Conservation (phyloP, 768 basidiomycete genomes). For the Cubamyces sp. region DNA sequence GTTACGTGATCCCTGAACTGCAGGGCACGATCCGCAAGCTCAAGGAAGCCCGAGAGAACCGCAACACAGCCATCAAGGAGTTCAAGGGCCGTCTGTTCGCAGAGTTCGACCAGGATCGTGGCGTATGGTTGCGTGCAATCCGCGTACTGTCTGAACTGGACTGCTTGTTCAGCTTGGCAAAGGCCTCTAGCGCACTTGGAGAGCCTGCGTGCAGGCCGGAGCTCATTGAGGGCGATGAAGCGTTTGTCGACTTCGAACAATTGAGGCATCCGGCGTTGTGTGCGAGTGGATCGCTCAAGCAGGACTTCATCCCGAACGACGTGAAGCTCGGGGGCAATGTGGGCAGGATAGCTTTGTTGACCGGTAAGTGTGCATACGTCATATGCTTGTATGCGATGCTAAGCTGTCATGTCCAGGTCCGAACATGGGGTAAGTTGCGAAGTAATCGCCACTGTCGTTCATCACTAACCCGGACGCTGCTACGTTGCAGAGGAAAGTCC, state of each 20-base stretch:
- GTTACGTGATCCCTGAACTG: constrained; percentile 80
- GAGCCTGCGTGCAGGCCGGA: constrained; percentile 94
- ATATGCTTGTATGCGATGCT: not conserved
- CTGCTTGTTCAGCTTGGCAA: constrained; percentile 90
- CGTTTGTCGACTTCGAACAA: constrained; percentile 86
- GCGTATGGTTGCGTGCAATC: constrained; percentile 81
- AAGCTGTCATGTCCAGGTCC: constrained; percentile 53
- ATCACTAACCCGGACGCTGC: not conserved
- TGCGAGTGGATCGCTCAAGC: constrained; percentile 57
- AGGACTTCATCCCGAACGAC: constrained; percentile 91
- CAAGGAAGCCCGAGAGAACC: constrained; percentile 93
- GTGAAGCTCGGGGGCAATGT: constrained; percentile 80
- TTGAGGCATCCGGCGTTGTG: constrained; percentile 88
- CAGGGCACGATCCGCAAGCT: constrained; percentile 73
- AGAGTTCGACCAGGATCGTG: constrained; percentile 83
- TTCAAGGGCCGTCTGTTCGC: constrained; percentile 81
- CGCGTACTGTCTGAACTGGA: constrained; percentile 94
- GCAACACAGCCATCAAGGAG: constrained; percentile 74
- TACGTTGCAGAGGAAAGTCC: constrained; percentile 64
- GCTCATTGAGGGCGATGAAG: constrained; percentile 78
- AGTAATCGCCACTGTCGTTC: constrained; percentile 7
- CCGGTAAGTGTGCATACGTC: constrained; percentile 50
- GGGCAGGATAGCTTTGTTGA: constrained; percentile 81
- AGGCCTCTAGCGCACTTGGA: constrained; percentile 85
- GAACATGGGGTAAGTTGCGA: constrained; percentile 79